Evolutionary conservation across 805 yeast species (phyloP), one percentile per base, ranked within the genome.

Genomic region (Kazachstania kunashirensis): DNA sequence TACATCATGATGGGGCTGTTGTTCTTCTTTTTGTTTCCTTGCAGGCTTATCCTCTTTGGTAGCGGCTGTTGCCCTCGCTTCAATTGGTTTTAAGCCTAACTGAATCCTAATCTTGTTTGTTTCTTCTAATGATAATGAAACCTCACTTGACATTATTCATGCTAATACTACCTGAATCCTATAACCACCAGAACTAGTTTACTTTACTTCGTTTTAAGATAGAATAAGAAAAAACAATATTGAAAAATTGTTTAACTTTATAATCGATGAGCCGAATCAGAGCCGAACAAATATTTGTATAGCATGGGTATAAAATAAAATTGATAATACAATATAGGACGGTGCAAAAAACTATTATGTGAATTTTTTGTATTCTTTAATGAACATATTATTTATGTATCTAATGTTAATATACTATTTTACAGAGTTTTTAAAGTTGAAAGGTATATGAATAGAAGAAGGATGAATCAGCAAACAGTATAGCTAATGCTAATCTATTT

Each of bases 61-160:
- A 30, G 31, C 30, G 29, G 31, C 16, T 23, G 39, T 33, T 29
- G 42, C 31, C 14, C 44, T 44, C 3, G 29, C 28, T 2, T 57
- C 59, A 9, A 68, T 64, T 1, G 63, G 67, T 26, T 61, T 56
- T 31, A 68, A 46, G 2, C 75, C 75, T 6, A 67, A 39, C 16
- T 51, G 39, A 12, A 45, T 46, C 19, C 73, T 53, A 3, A 68
- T 50, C 40, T 56, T 56, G 43, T 69, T 69, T 0, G 75, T 68
- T 36, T 69, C 73, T 35, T 61, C 66, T 13, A 68, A 34, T 1
- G 68, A 57, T 16, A 68, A 39, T 29, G 47, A 35, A 8, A 42
- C 34, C 12, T 41, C 49, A 3, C 42, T 43, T n/a, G 43, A 43
- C 57, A 52, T 54, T n/a, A n/a, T n/a, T n/a, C n/a, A n/a, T n/a